Base-by-base conservation (phyloP, 495 filamentous ascomycete genomes). In the Trichoderma virens region DNA sequence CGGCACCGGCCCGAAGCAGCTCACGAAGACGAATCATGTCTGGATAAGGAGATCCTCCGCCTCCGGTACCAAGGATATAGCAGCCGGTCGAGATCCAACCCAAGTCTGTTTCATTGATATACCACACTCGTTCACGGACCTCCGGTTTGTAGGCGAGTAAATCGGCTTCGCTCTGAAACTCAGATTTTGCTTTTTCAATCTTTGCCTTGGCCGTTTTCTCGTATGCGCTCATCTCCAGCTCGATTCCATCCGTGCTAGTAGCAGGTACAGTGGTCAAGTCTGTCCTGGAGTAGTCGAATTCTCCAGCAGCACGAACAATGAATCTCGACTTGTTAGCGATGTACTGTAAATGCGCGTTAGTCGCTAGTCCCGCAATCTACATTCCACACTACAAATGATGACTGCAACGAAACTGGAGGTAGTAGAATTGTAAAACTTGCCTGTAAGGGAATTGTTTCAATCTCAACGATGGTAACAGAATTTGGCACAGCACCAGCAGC, bases 1-100 rank as follows among this genome's bases (percentile, higher is more conserved):
- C 69, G 38, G 73, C 77, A 14, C 81, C 81, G 23, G 70, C 67
- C 5, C 77, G 76, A 0, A 84, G 69, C 38, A 80, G 76, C n/a
- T 77, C 70, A 0, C 78, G 72, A 16, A 82, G 74, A 9, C 69
- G 72, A 18, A 80, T 70, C 72, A 74, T 77, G 16, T 74, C 68
- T 5, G 76, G 66, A 60, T 80, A 82, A 11, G 81, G 80, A 11
- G 73, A 78, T 5, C 82, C 81, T 13, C 85, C 85, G 0, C 85
- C 85, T 5, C 84, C 85, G 0, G 81, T 83, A 5, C 85, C 86
- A 18, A 88, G 80, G 63, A 88, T 80, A 65, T 85, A 83, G 67
- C 83, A 84, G 0, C 86, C 86, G 30, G 77, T 79, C 1, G 81
- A 73, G 23, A 88, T 82, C 73, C 81, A 88, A 14, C 69, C 41